Evolutionary conservation across 495 filamentous ascomycete species (phyloP), one percentile per base, ranked within the genome.

Genomic region (Lasiosphaeris hirsuta): DNA sequence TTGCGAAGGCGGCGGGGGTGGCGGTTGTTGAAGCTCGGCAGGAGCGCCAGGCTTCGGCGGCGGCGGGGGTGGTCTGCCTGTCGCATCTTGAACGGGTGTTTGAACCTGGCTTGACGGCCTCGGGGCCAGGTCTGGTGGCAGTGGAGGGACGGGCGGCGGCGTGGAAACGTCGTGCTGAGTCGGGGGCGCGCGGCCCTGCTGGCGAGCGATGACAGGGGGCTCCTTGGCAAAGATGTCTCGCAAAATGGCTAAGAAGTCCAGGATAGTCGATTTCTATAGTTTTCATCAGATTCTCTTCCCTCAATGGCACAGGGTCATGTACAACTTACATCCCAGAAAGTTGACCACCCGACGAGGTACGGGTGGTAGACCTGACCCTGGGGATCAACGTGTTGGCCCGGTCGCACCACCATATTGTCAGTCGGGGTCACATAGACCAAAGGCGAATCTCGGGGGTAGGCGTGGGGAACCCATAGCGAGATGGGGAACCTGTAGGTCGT

Each of bases 361-460:
- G 94, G 95, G 74, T 98, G 94, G 68, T 96, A 98, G 63, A 96
- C 83, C 67, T 87, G 87, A 46, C 94, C 94, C 64, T 97, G 91
- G n/a, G 88, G 84, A 62, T 93, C 91, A 51, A 98, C 92, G 75
- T 97, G 90, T 63, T 97, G 94, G 2, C 95, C 94, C 6, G 91
- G 86, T 19, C 92, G 81, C 19, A 97, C 86, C 51, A 88, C 74
- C 91, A 98, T 97, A 64, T 86, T 90, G 59, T 88, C 86, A 1
- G 89, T 87, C 17, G 95, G 92, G 8, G 85, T 92, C 41, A 97
- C 90, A 71, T 96, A 98, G 51, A 84, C 84, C 13, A 97, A 79
- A 0, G 94, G 94, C 7, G 90, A 77, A 63, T 96, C 88, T 37
- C 82, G 81, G 35, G 94, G 95, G 65, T 98, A 98, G 33, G 85